These are phyloP conservation scores for Fusarium torreyae DNA, from an alignment of 2,329 filamentous ascomycete genomes.

Conservation along the genomic window DNA sequence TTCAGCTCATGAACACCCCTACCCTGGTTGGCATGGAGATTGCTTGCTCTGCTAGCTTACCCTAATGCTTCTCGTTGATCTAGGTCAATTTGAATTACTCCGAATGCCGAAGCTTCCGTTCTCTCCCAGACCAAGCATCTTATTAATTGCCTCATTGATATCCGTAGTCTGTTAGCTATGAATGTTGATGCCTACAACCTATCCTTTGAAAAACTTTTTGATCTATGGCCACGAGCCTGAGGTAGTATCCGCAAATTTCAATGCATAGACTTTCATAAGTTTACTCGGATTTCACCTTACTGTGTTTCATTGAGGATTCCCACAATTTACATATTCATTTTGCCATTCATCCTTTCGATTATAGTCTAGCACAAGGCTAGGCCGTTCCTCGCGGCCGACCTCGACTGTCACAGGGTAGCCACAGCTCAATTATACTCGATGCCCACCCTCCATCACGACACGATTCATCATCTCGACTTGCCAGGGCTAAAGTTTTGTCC, in stretches of 20 bases:
- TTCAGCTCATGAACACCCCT: conserved; percentile 32
- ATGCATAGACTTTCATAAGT: conserved; percentile 5
- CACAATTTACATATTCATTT: not conserved
- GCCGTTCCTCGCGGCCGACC: conserved; percentile 21
- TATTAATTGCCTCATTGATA: conserved; percentile 22
- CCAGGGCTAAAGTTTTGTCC: conserved; percentile 28
- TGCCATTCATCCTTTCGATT: too few relatives aligned
- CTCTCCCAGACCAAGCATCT: not conserved
- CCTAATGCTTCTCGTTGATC: conserved; percentile 33
- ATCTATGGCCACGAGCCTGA: conserved; percentile 4
- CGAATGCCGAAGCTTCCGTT: conserved; percentile 35
- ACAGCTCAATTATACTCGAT: conserved; percentile 18
- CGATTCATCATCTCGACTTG: conserved; percentile 32
- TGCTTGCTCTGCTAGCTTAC: conserved; percentile 27
- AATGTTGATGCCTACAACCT: too few relatives aligned
- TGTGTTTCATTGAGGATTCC: not conserved
- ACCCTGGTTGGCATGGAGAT: conserved; percentile 24
- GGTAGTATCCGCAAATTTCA: conserved; percentile 13
- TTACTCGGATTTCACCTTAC: not conserved
- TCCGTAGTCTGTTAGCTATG: conserved; percentile 13
- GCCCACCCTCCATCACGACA: conserved; percentile 32
- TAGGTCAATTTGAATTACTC: conserved; percentile 12
- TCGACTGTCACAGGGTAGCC: conserved; percentile 23
- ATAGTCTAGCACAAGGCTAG: not conserved
- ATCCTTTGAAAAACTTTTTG: conserved; percentile 5